Base-by-base conservation (phyloP, 768 basidiomycete genomes). In the Panus rudis region DNA sequence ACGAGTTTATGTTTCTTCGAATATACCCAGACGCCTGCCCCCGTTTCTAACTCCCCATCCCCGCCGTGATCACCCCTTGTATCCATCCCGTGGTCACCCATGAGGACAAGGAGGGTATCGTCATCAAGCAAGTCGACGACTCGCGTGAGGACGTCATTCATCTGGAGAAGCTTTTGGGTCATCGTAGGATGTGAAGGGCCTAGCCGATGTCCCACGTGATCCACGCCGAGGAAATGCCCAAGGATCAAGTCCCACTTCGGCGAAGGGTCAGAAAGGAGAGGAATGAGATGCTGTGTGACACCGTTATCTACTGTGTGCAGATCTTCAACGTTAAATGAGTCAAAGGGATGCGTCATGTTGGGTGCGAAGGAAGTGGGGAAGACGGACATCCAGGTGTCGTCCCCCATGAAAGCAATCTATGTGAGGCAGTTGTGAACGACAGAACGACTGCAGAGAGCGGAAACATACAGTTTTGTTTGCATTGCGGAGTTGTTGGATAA, bases 71-170 rank as follows among this genome's bases (percentile, higher is more conserved):
- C 93, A 2, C 96, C 96, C 17, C 84, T 75, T 30, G 76, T 70
- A 54, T 97, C 92, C 96, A 99, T 98, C 0, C 96, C 96, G 55
- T 98, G 96, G 58, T 99, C 94, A 1, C 96, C 96, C 1, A 98
- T 69, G 2, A 99, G 74, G 42, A 99, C 78, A 4, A 99, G 72
- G 0, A 99, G 68, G 0, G 96, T 98, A 39, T 94, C 85, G n/a
- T 86, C 69, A 42, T 96, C 84, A 38, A 96, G 58, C 13, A 69
- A 51, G 0, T 78, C 73, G 4, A 98, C 88, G 4, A 94, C 81
- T 5, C 76, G 70, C 11, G 62, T 59, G 2, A 99, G 65, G 0
- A 96, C 81, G 22, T 70, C 59, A 59, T 98, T 81, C 90, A 97
- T 94, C 60, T 97, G 91, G 45, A 67, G 59, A 16, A 98, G 68